These are phyloP conservation scores for Ephemerocybe angulata DNA, from an alignment of 768 basidiomycete species.

Conservation along the genomic window DNA sequence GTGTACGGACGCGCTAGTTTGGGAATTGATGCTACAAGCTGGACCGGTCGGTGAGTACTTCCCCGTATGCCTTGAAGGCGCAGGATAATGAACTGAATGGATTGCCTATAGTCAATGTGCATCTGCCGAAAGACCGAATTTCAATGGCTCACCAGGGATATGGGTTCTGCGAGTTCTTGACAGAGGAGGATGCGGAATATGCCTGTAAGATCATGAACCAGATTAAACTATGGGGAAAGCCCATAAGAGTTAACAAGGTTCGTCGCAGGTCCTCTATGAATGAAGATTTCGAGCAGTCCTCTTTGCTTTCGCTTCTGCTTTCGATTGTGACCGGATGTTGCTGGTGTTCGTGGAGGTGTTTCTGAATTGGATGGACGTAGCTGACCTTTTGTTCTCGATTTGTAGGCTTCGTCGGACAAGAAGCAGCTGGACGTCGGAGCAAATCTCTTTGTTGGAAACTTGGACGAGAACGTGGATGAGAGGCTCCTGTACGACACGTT, in stretches of 20 bases:
- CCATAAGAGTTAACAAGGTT: slow-evolving; percentile 98
- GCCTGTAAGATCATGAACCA: slow-evolving; percentile 99
- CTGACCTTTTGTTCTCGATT: slow-evolving; percentile 6
- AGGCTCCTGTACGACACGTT: slow-evolving; percentile 91
- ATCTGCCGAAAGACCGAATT: slow-evolving; percentile 96
- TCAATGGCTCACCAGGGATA: slow-evolving; percentile 99
- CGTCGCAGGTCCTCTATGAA: slow-evolving; percentile 27
- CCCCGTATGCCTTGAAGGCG: not conserved
- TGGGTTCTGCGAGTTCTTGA: slow-evolving; percentile 99
- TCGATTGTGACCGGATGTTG: not conserved
- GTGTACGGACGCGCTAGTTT: slow-evolving; percentile 88
- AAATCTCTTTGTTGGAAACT: slow-evolving; percentile 92
- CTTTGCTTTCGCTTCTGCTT: not conserved
- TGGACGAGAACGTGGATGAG: slow-evolving; percentile 96
- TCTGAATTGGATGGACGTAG: slow-evolving; percentile 13
- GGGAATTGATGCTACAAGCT: slow-evolving; percentile 99
- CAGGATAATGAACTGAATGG: not conserved
- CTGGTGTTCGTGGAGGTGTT: not conserved
- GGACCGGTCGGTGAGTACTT: slow-evolving; percentile 95
- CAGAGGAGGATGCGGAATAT: slow-evolving; percentile 99
- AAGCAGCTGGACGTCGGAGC: slow-evolving; percentile 98
- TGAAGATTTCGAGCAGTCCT: not conserved
- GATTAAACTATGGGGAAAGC: slow-evolving; percentile 98
- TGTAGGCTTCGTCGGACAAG: slow-evolving; percentile 93
- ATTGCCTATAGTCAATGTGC: slow-evolving; percentile 78